Percentiles rank a stretch among this genome's conserved stretches.
Conservation (phyloP, 2,329 filamentous ascomycete species). For the Phialemoniopsis sp. region DNA sequence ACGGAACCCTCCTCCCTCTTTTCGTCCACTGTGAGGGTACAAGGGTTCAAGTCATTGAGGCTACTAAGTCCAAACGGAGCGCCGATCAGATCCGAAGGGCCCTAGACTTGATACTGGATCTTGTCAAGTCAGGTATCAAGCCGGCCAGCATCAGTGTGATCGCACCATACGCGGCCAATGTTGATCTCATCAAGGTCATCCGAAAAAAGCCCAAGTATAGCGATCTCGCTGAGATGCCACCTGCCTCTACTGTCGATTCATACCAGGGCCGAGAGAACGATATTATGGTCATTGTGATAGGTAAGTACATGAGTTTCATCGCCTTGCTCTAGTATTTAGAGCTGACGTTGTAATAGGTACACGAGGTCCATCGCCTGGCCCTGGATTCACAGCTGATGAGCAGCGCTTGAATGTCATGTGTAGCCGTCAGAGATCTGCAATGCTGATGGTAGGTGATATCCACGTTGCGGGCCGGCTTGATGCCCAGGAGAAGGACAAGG, state of each 20-base stretch:
- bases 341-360: no score
- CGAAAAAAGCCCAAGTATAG: conserved; percentile 6
- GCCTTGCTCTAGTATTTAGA: no score
- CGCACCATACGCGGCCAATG: conserved; percentile 31
- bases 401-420: conserved; percentile 12
- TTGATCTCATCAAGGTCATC: conserved; percentile 3
- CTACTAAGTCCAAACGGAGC: neutral
- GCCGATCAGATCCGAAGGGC: conserved; percentile 8
- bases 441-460: conserved; percentile 15
- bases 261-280: conserved; percentile 16
- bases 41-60: neutral
- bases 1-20: neutral
- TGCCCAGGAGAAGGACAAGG: neutral
- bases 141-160: conserved; percentile 43
- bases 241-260: conserved; percentile 10
- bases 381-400: conserved; percentile 8
- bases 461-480: conserved; percentile 2
- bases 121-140: conserved; percentile 26
- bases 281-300: conserved; percentile 14
- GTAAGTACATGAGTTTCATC: no score
- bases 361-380: conserved; percentile 2
- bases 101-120: conserved; percentile 25
- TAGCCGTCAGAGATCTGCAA: conserved; percentile 10
- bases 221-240: conserved; percentile 5
- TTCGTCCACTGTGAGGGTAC: conserved; percentile 1